These are phyloP conservation scores for Epithemia pelagica DNA, from an alignment of 108 stramenopile genomes.

Conservation along the genomic window DNA sequence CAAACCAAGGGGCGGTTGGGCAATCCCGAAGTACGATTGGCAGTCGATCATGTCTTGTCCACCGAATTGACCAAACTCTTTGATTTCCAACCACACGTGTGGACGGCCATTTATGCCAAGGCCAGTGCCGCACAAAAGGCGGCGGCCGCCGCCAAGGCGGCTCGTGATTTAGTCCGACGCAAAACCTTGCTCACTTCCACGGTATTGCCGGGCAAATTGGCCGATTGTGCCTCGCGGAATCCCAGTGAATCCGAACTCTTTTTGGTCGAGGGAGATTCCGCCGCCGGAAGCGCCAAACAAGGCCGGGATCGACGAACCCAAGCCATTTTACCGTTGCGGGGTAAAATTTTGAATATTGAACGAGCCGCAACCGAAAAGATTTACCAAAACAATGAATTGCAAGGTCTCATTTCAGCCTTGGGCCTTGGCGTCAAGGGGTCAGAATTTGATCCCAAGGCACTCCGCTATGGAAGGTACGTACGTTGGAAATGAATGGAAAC, in stretches of 20 bases:
- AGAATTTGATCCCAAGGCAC: conserved; percentile 61
- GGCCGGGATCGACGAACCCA: conserved; percentile 89
- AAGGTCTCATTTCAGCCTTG: conserved; percentile 86
- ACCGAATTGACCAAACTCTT: conserved; percentile 77
- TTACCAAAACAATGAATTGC: conserved; percentile 88
- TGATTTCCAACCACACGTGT: conserved; percentile 83
- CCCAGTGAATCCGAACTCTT: conserved; percentile 85
- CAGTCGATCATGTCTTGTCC: conserved; percentile 75
- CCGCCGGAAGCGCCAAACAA: conserved; percentile 94
- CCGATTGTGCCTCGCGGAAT: conserved; percentile 82
- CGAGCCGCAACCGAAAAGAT: conserved; percentile 85
- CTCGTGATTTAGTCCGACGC: conserved; percentile 89
- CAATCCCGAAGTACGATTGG: conserved; percentile 87
- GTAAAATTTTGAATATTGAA: conserved; percentile 96
- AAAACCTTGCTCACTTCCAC: conserved; percentile 87
- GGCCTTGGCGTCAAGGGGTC: conserved; percentile 87
- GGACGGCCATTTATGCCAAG: conserved; percentile 78
- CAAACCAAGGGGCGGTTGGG: conserved; percentile 96
- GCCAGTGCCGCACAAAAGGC: conserved; percentile 84
- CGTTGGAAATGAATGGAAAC: too few species aligned
- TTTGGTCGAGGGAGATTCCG: conserved; percentile 94
- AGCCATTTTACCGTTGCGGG: conserved; percentile 90
- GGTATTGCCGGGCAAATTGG: conserved; percentile 89
- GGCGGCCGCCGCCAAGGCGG: conserved; percentile 87
- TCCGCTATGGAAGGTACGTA: conserved; percentile 77